Conservation (phyloP, 2,329 filamentous ascomycete species). For the Cladosporium phlei region DNA sequence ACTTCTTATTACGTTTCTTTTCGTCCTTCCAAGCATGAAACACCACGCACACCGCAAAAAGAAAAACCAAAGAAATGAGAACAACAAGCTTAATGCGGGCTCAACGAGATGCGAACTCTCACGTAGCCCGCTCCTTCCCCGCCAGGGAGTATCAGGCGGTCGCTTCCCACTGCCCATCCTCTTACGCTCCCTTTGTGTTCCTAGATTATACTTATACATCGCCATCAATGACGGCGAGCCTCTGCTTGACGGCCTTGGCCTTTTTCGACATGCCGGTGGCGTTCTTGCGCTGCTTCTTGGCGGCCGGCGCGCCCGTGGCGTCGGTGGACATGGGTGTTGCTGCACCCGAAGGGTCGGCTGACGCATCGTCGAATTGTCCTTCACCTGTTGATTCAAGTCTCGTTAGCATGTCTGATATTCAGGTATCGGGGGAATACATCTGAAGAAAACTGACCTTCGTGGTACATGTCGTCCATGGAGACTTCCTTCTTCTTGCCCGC, state of each 20-base stretch:
- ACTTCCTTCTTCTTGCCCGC: conserved; percentile 58
- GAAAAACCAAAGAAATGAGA: too few relatives aligned
- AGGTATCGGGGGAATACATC: not conserved
- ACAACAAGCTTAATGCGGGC: too few relatives aligned
- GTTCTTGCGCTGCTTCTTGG: conserved; percentile 53
- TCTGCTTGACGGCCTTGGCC: conserved; percentile 48
- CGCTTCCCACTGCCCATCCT: not conserved
- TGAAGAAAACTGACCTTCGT: conserved; percentile 91
- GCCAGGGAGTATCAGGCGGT: too few relatives aligned
- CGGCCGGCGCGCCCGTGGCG: conserved; percentile 32
- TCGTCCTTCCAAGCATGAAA: too few relatives aligned
- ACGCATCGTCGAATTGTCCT: conserved; percentile 93
- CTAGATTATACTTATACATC: conserved; percentile 21
- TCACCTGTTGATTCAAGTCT: conserved; percentile 60
- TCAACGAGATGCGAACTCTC: too few relatives aligned
- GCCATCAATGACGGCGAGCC: conserved; percentile 46
- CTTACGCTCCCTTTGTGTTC: too few relatives aligned
- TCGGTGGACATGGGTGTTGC: conserved; percentile 64
- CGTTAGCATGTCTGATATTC: not conserved
- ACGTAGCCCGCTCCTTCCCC: too few relatives aligned
- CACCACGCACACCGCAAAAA: too few relatives aligned
- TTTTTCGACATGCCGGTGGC: conserved; percentile 42
- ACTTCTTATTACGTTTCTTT: too few relatives aligned
- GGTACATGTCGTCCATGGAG: conserved; percentile 92
- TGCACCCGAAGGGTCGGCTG: conserved; percentile 75